Percentiles rank a stretch among this genome's conserved stretches.
These are phyloP conservation scores for Goniomonas avonlea DNA, from an alignment of 78 protist genomes.

Conservation along the genomic window DNA sequence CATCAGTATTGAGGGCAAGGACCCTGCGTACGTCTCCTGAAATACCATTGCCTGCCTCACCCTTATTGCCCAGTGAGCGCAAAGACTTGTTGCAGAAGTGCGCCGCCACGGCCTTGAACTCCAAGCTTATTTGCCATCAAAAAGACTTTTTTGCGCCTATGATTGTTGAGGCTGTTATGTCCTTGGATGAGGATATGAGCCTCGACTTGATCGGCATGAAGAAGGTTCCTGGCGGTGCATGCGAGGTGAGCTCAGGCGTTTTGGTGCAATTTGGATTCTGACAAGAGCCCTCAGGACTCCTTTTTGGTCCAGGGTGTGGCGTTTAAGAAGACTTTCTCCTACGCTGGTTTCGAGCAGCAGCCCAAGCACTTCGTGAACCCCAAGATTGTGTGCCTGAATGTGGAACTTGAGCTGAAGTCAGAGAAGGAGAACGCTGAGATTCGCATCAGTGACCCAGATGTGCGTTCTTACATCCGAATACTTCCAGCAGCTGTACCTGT, in stretches of 20 bases:
- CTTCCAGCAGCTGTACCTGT: no score
- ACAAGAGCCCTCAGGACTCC: background rate
- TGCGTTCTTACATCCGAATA: no score
- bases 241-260: constrained; percentile 25
- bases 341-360: constrained; percentile 99
- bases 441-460: constrained; percentile 73
- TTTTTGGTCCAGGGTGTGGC: constrained; percentile 90
- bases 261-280: background rate
- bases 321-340: constrained; percentile 96
- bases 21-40: background rate
- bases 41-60: background rate
- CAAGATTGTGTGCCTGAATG: constrained; percentile 83
- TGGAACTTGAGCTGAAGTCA: constrained; percentile 97
- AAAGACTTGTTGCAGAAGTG: constrained; percentile 72
- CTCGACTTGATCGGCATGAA: constrained; percentile 94
- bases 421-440: constrained; percentile 97
- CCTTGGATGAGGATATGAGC: constrained; percentile 65
- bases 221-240: constrained; percentile 90
- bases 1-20: constrained; percentile 9
- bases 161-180: constrained; percentile 72
- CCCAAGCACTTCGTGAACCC: constrained; percentile 90
- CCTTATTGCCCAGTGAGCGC: constrained; percentile 23
- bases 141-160: constrained; percentile 84
- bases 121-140: constrained; percentile 86
- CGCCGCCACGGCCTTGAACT: constrained; percentile 93